Evolutionary conservation across 495 filamentous ascomycete species (phyloP), one percentile per base, ranked within the genome.

Genomic region (Tuber melanosporum): DNA sequence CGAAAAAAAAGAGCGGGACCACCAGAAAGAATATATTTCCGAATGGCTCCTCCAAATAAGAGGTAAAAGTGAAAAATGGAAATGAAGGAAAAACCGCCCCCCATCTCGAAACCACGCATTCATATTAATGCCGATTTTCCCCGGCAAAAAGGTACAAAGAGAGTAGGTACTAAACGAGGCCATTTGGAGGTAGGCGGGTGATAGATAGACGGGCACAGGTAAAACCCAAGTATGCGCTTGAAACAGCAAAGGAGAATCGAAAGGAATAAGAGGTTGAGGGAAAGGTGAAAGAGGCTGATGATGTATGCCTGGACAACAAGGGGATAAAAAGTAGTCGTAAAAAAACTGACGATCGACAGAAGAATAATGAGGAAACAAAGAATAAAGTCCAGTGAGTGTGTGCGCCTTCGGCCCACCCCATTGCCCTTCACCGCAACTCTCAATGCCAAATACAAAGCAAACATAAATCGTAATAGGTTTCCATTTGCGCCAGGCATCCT

Each of bases 381-480:
- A 75, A 52, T 73, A 57, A 22, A 41, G 66, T 41, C 73, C 76
- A 78, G 76, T 76, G 73, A 73, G 69, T 47, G 44, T 71, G 71
- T 78, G 49, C 52, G 72, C 72, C 71, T 71, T 47, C 72, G 26
- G 47, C 77, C 52, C 49, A 73, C 74, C 71, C 73, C 42, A 71
- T 36, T 46, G 45, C 57, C 74, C 20, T 43, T 66, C 57, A 7
- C 57, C 26, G 57, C 57, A 10, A 57, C 22, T 26, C 26, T 19
- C 57, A 36, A 66, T 66, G 57, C 26, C 57, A 66, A 66, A 66
- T 71, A 69, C 47, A 74, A 78, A 72, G 62, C 74, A 80, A 45
- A 75, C 72, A 80, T 73, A 41, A 79, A 69, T 43, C 46, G 32
- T 73, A 76, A 70, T 62, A 77, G 71, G 74, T 57, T 71, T 57